Evolutionary conservation across 116 monocot genomes (phyloP).

Genomic region (Iris pallida): DNA sequence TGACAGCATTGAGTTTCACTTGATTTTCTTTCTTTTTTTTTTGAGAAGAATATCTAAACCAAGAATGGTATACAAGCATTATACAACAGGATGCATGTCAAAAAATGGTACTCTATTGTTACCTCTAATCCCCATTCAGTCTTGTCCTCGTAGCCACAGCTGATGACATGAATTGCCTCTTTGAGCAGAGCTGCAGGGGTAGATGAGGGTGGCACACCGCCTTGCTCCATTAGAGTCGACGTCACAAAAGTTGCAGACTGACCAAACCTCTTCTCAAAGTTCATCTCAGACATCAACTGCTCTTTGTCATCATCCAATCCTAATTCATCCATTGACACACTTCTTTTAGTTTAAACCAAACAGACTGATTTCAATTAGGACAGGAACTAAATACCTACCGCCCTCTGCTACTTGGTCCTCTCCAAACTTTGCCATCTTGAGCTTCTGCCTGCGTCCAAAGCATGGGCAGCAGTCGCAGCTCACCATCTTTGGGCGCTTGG

Average conservation of each 20-base stretch:
- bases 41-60: background rate
- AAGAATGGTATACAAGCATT: background rate
- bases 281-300: constrained; percentile 78
- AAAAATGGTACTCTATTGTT: background rate
- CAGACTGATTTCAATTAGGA: background rate
- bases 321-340: background rate
- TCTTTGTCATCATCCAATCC: constrained; percentile 66
- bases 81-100: background rate
- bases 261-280: constrained; percentile 92
- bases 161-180: constrained; percentile 98
- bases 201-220: constrained; percentile 90
- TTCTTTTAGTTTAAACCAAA: background rate
- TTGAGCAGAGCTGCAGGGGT: constrained; percentile 85
- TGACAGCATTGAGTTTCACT: background rate
- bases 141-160: constrained; percentile 96
- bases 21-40: background rate
- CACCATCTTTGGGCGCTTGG: constrained; percentile 90
- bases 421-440: constrained; percentile 31
- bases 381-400: constrained; percentile 19
- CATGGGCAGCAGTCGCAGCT: constrained; percentile 96
- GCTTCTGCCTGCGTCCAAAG: constrained; percentile 78
- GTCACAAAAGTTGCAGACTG: constrained; percentile 95
- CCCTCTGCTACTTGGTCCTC: constrained; percentile 19
- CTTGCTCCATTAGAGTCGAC: constrained; percentile 91
- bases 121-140: constrained; percentile 97